These are phyloP conservation scores for Persicaria tinctoria DNA, from an alignment of 148 eudicot genomes.

Conservation along the genomic window DNA sequence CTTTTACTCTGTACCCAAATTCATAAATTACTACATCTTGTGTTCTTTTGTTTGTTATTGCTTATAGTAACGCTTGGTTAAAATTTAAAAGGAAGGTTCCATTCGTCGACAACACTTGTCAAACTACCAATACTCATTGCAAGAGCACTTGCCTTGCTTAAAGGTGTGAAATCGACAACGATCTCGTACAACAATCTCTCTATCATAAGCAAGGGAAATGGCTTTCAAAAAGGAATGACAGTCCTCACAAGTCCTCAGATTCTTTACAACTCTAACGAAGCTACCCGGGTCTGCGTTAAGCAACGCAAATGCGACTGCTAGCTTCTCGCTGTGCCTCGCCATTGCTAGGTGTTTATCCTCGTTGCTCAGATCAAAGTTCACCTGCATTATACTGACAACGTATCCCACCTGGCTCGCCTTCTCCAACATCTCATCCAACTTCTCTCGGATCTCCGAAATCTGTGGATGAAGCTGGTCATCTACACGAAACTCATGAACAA, in stretches of 20 bases:
- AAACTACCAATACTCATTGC: slow-evolving; percentile 43
- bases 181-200: slow-evolving; percentile 56
- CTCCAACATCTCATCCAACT: slow-evolving; percentile 35
- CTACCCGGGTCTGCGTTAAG: slow-evolving; percentile 29
- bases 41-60: no score
- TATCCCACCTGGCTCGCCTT: slow-evolving; percentile 37
- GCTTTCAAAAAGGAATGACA: slow-evolving; percentile 47
- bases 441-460: slow-evolving; percentile 32
- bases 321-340: slow-evolving; percentile 49
- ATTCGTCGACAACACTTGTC: no score
- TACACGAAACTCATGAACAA: slow-evolving; percentile 57
- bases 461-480: slow-evolving; percentile 48
- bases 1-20: neutral
- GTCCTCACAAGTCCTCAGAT: slow-evolving; percentile 55
- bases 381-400: slow-evolving; percentile 26
- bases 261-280: slow-evolving; percentile 45
- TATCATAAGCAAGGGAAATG: slow-evolving; percentile 40
- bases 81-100: no score
- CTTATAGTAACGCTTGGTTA: no score
- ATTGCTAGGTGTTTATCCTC: slow-evolving; percentile 62
- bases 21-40: no score
- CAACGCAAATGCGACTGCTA: slow-evolving; percentile 50
- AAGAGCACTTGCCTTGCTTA: slow-evolving; percentile 40
- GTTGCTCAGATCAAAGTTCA: slow-evolving; percentile 54
- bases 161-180: slow-evolving; percentile 52